Base-by-base conservation (phyloP, 305 asterid genomes). In the Solanum chacoense region DNA sequence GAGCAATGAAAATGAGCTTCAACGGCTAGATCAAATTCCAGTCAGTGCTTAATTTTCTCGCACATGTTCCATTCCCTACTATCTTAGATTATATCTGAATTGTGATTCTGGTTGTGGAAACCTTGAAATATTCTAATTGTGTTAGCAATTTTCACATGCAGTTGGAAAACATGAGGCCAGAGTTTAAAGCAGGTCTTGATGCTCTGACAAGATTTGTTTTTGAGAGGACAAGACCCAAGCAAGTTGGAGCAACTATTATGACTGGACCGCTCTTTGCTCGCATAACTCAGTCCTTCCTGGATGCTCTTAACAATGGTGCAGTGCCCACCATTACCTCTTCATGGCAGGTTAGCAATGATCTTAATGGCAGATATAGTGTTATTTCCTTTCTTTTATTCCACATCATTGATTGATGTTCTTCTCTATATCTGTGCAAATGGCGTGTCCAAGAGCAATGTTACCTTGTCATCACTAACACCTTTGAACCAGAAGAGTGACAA, bases 321-420 rank as follows among this genome's bases (percentile, higher is more conserved):
- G 99, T 96, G 88, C 99, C 99, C 50, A 97, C 98, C 89, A 97
- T 97, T 91, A 93, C 98, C 38, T 97, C 99, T 87, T 97, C 99
- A 55, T 97, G 99, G 99, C 98, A 95, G 99, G 99, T 96, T 85
- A 80, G 94, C 81, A 78, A 50, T 50, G 11, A 20, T 42, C 69
- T 83, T 83, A 29, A 6, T 81, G 86, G 72, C 11, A 18, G 86
- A 81, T 81, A 29, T 81, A 6, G 38, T 79, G 85, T 9, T 10
- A 38, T 81, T 81, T 13, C 35, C 63, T 77, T 42, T 42, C 12
- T 34, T 10, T 73, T 76, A 16, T 35, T 35, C 86, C 86, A 26
- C 38, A 29, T 45, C 28, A 29, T 37, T 37, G 37, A 16, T 6
- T 36, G 38, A 18, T 6, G 71, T 81, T 81, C 26, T 81, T 81